Evolutionary conservation across 345 rosid genomes (phyloP).

Genomic region (Eucalyptus polybractea): DNA sequence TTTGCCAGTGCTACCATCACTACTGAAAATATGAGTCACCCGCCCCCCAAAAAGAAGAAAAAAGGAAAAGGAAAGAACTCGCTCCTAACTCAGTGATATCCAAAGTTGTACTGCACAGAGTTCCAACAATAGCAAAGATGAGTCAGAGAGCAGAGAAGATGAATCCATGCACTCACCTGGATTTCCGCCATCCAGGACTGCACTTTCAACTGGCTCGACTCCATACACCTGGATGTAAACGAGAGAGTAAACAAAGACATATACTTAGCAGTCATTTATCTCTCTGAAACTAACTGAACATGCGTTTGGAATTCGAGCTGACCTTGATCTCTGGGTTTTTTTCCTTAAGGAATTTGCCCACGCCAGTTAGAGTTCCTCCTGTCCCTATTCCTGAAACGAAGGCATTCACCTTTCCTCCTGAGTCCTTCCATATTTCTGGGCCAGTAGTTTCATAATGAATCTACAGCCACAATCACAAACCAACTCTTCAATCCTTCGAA

Average conservation of each 20-base stretch:
- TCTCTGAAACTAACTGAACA: background rate
- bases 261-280: background rate
- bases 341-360: slow-evolving; percentile 59
- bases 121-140: background rate
- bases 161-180: slow-evolving; percentile 2
- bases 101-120: background rate
- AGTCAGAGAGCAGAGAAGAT: background rate
- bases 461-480: slow-evolving; percentile 5
- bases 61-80: background rate
- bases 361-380: slow-evolving; percentile 42
- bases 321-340: slow-evolving; percentile 51
- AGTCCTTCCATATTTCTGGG: slow-evolving; percentile 23
- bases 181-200: slow-evolving; percentile 21
- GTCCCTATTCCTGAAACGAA: slow-evolving; percentile 38
- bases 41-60: background rate
- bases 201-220: slow-evolving; percentile 38
- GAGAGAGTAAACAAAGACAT: background rate
- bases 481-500: background rate
- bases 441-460: slow-evolving; percentile 54
- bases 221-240: slow-evolving; percentile 17
- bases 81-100: background rate
- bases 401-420: slow-evolving; percentile 35
- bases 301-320: background rate
- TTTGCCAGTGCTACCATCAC: background rate
- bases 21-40: background rate